These are phyloP conservation scores for Pleurostoma richardsiae DNA, from an alignment of 2,329 filamentous ascomycete species.

Conservation along the genomic window DNA sequence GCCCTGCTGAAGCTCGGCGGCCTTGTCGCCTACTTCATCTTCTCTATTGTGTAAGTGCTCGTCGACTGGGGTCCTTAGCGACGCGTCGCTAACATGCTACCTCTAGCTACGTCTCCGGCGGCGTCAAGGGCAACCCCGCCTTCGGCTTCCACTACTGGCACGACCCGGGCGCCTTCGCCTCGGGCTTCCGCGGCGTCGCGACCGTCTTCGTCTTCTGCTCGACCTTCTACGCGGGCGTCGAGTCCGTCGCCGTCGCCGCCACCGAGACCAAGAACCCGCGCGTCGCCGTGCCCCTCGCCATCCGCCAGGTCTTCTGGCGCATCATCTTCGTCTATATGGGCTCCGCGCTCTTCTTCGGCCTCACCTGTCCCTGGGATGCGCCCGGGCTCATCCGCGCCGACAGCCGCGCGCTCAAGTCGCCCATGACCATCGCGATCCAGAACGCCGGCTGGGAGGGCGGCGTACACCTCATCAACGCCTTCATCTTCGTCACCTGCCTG, in stretches of 20 bases:
- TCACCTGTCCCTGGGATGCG: constrained; percentile 68
- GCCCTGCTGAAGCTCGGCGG: constrained; percentile 67
- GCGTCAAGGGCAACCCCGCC: constrained; percentile 54
- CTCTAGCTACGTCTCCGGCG: constrained; percentile 56
- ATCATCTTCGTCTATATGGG: constrained; percentile 64
- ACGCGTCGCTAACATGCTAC: background rate
- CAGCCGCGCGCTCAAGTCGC: constrained; percentile 62
- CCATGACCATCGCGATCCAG: constrained; percentile 69
- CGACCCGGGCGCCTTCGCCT: constrained; percentile 62
- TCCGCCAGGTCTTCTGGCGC: constrained; percentile 56
- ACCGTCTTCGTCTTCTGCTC: constrained; percentile 66
- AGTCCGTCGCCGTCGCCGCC: constrained; percentile 57
- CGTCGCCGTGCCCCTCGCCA: constrained; percentile 50
- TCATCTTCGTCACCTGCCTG: constrained; percentile 69
- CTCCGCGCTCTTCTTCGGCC: constrained; percentile 67
- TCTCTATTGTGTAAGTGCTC: constrained; percentile 54
- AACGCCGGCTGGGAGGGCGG: constrained; percentile 70
- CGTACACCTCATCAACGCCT: constrained; percentile 72
- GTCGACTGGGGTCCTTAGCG: background rate
- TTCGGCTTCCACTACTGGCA: constrained; percentile 70
- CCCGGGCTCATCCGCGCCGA: constrained; percentile 54
- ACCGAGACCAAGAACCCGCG: constrained; percentile 56
- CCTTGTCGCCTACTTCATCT: constrained; percentile 67
- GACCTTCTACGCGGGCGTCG: constrained; percentile 66
- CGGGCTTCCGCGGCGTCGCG: constrained; percentile 63